Evolutionary conservation across 352 stramenopile genomes (phyloP).

Genomic region (Globisporangium splendens): DNA sequence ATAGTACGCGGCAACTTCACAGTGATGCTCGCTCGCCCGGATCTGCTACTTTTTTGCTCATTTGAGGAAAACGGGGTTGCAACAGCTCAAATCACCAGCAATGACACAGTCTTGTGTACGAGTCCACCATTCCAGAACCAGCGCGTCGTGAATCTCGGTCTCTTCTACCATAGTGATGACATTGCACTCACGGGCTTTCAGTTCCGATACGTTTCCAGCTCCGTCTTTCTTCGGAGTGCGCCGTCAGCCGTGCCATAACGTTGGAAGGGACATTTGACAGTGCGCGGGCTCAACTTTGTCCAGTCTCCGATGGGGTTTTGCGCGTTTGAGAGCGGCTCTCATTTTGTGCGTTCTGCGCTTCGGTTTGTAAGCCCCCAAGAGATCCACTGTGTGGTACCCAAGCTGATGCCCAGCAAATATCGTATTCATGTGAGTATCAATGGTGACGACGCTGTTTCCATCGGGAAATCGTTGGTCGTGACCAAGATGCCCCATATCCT

Average conservation of each 20-base stretch:
- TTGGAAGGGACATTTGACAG: constrained; percentile 19
- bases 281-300: constrained; percentile 33
- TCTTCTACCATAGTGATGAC: constrained; percentile 27
- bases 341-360: constrained; percentile 7
- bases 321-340: constrained; percentile 12
- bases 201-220: constrained; percentile 27
- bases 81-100: constrained; percentile 7
- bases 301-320: constrained; percentile 23
- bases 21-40: not conserved
- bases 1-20: constrained; percentile 29
- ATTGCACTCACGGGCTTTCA: constrained; percentile 17
- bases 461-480: constrained; percentile 19
- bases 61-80: constrained; percentile 22
- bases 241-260: constrained; percentile 24
- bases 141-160: constrained; percentile 15
- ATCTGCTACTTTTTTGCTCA: constrained; percentile 21
- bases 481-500: constrained; percentile 20
- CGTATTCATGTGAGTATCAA: constrained; percentile 32
- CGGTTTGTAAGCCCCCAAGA: constrained; percentile 14
- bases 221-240: constrained; percentile 18
- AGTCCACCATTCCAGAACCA: constrained; percentile 15
- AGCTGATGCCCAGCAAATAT: constrained; percentile 17
- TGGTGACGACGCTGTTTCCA: constrained; percentile 14
- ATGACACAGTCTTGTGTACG: constrained; percentile 18
- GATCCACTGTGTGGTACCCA: constrained; percentile 27